phyloP scores from a whole-genome alignment of 140 eudicot species.

The Flaveria floridana region DNA sequence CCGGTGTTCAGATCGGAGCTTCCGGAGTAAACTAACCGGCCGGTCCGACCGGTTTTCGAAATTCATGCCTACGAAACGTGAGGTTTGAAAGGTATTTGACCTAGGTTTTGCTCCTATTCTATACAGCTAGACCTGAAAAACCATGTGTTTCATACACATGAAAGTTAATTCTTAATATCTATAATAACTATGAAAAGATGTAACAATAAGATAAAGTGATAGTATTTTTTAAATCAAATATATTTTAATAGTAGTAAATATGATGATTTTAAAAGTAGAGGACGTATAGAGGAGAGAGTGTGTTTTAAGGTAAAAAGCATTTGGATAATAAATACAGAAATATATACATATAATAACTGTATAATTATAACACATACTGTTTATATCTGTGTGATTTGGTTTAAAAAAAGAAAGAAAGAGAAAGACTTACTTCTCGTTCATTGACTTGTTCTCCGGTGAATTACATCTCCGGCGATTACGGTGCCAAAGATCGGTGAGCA shows the following conservation, averaged over 20 bases:
- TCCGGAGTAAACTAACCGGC: background rate
- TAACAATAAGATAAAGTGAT: no score
- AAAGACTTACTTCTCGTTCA: conserved; percentile 34
- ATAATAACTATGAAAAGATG: background rate
- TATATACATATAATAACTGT: background rate
- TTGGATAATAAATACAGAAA: background rate
- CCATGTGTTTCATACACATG: conserved; percentile 11
- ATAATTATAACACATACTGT: conserved; percentile 3
- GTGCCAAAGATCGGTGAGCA: conserved; percentile 50
- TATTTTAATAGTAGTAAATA: no score
- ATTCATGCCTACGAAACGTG: background rate
- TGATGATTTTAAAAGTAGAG: no score
- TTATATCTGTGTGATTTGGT: background rate
- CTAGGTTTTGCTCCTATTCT: background rate
- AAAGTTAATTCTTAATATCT: background rate
- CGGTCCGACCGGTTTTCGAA: background rate
- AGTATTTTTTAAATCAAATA: no score
- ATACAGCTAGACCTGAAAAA: background rate
- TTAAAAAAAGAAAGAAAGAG: conserved; percentile 19
- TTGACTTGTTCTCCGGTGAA: conserved; percentile 47
- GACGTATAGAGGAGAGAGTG: no score
- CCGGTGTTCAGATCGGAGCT: background rate
- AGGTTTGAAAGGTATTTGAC: conserved; percentile 15
- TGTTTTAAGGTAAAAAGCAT: no score
- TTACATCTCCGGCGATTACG: conserved; percentile 38